Percentiles rank a stretch among this genome's conserved stretches.
phyloP scores from a whole-genome alignment of 768 basidiomycete genomes.

The Strobilomyces confusus region DNA sequence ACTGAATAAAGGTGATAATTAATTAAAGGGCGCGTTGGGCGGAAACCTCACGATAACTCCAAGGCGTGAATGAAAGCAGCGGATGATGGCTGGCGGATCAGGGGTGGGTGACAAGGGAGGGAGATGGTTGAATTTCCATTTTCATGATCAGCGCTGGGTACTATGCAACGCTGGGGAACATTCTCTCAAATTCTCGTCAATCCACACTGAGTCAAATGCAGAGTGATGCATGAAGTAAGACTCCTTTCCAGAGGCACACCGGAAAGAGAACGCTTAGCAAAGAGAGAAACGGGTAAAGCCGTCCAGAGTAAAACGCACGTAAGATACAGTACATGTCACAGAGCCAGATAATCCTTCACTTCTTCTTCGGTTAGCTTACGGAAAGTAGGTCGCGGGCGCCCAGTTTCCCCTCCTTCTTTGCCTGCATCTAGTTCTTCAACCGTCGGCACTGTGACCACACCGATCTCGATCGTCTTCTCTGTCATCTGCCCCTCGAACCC shows the following conservation, averaged over 20 bases:
- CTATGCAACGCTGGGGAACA: slow-evolving; percentile 6
- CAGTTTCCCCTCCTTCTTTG: slow-evolving; percentile 64
- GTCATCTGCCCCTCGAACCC: slow-evolving; percentile 99
- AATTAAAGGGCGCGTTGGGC: slow-evolving; percentile 24
- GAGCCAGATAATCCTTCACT: slow-evolving; percentile 90
- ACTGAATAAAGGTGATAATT: slow-evolving; percentile 22
- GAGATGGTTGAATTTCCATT: slow-evolving; percentile 19
- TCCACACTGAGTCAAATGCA: slow-evolving; percentile 4
- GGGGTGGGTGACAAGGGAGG: slow-evolving; percentile 22
- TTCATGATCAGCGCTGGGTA: slow-evolving; percentile 26
- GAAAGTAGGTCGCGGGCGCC: slow-evolving; percentile 82
- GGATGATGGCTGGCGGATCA: slow-evolving; percentile 26
- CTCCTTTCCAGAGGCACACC: slow-evolving; percentile 3
- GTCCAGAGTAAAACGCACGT: slow-evolving; percentile 29
- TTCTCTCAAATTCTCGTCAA: slow-evolving; percentile 8
- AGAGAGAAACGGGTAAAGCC: slow-evolving; percentile 4
- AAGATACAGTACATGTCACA: slow-evolving; percentile 46
- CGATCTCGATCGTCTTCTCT: slow-evolving; percentile 99
- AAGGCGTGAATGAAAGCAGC: slow-evolving; percentile 27
- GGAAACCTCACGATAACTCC: slow-evolving; percentile 31
- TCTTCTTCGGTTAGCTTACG: slow-evolving; percentile 95
- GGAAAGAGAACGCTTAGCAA: slow-evolving; percentile 18
- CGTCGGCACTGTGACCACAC: slow-evolving; percentile 89
- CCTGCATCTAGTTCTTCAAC: slow-evolving; percentile 52
- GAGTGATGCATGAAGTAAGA: slow-evolving; percentile 4